Conservation (phyloP, 768 basidiomycete species). For the Termitomyces sp. region DNA sequence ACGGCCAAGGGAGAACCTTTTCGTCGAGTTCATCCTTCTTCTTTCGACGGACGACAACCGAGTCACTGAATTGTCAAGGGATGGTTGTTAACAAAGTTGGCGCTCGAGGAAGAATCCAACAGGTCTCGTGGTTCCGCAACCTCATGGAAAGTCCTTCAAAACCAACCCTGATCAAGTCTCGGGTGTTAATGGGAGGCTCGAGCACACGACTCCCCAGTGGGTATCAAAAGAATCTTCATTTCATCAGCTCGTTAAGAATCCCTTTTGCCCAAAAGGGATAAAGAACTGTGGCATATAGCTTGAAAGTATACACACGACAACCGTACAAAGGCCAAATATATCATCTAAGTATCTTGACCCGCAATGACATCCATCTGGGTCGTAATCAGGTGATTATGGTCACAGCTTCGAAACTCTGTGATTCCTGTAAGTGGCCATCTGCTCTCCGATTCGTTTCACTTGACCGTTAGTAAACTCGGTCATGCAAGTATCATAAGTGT, state of each 20-base stretch:
- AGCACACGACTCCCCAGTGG: not conserved
- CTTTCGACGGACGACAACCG: not conserved
- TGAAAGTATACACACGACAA: not conserved
- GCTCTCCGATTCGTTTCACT: slow-evolving; percentile 33
- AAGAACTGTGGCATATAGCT: not conserved
- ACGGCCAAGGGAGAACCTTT: not conserved
- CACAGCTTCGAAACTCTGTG: not conserved
- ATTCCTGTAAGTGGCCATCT: slow-evolving; percentile 17
- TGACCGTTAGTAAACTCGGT: slow-evolving; percentile 46
- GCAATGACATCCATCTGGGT: not conserved
- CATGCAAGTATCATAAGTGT: slow-evolving; percentile 50
- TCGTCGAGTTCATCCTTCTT: not conserved
- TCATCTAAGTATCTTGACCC: not conserved
- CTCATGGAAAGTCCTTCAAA: not conserved
- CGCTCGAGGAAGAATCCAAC: not conserved
- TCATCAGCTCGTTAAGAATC: not conserved
- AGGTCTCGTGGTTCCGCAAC: not conserved
- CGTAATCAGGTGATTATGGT: no score
- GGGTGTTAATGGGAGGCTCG: not conserved
- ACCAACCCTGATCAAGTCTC: not conserved
- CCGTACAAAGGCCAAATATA: not conserved
- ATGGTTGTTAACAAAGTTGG: not conserved
- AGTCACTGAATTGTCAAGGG: not conserved
- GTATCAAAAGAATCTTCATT: not conserved
- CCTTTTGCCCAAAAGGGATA: not conserved